Percentiles rank a stretch among this genome's conserved stretches.
Conservation (phyloP, 2,329 filamentous ascomycete genomes). For the Colletotrichum falcatum region DNA sequence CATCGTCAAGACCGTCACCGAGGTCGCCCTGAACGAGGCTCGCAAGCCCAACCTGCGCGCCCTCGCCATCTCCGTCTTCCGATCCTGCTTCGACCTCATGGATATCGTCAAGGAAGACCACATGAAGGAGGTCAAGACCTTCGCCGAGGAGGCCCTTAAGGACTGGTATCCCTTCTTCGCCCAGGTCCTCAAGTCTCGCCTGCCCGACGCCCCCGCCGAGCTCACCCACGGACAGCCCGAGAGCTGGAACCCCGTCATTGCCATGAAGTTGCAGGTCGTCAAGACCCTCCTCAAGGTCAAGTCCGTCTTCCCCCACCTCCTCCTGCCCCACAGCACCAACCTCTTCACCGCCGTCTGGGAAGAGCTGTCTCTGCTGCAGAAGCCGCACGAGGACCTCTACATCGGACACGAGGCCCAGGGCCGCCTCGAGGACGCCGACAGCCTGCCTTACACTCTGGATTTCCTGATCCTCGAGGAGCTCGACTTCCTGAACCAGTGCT, state of each 20-base stretch:
- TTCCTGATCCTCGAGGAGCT: conserved; percentile 94
- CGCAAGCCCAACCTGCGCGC: conserved; percentile 83
- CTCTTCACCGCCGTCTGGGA: conserved; percentile 92
- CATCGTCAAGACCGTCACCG: conserved; percentile 85
- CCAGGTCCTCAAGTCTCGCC: conserved; percentile 77
- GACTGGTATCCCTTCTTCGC: conserved; percentile 94
- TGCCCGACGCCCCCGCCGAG: conserved; percentile 74
- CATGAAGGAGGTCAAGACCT: conserved; percentile 84
- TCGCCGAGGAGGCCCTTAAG: conserved; percentile 86
- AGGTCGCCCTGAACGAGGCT: conserved; percentile 81
- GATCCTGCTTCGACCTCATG: conserved; percentile 91
- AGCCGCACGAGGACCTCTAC: conserved; percentile 83
- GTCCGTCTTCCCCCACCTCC: conserved; percentile 81
- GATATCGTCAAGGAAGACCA: conserved; percentile 98
- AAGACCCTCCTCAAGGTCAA: conserved; percentile 93
- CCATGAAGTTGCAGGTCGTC: conserved; percentile 91
- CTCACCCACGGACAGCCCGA: conserved; percentile 67
- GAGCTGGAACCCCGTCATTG: conserved; percentile 82
- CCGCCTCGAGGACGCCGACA: conserved; percentile 88
- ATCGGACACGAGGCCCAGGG: conserved; percentile 88
- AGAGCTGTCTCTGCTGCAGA: conserved; percentile 80
- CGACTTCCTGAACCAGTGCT: conserved; percentile 92
- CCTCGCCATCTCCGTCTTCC: conserved; percentile 89
- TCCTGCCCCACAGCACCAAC: conserved; percentile 83
- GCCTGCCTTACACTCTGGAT: conserved; percentile 93